phyloP scores from a whole-genome alignment of 345 rosid genomes.

The Dovyalis caffra region DNA sequence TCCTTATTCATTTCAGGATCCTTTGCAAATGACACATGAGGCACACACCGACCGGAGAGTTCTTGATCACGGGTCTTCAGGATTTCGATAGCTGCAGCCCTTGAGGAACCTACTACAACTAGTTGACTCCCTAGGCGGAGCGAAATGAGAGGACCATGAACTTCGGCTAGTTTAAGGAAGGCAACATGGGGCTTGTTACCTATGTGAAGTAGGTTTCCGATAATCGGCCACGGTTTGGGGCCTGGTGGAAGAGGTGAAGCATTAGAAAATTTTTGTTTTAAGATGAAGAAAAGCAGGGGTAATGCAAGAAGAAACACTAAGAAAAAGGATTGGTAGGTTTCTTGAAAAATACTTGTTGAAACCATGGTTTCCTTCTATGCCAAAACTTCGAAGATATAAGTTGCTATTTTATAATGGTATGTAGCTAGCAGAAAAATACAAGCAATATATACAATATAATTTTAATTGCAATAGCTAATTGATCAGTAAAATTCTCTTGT shows the following conservation, averaged over 20 bases:
- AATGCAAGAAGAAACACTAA: not conserved
- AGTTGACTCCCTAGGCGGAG: conserved; percentile 25
- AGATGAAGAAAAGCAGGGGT: not conserved
- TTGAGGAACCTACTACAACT: conserved; percentile 25
- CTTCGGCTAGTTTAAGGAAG: not conserved
- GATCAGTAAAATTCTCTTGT: too few species aligned
- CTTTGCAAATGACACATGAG: not conserved
- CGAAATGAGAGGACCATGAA: conserved; percentile 26
- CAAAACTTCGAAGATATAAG: too few species aligned
- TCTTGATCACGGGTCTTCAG: conserved; percentile 24
- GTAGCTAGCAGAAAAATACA: too few species aligned
- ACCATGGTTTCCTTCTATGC: not conserved
- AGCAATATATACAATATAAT: too few species aligned
- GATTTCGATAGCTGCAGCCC: conserved; percentile 22
- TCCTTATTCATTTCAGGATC: not conserved
- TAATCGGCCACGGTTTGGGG: conserved; percentile 27
- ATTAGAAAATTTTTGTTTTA: not conserved
- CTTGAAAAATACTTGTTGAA: too few species aligned
- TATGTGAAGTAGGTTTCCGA: conserved; percentile 19
- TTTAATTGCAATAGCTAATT: too few species aligned
- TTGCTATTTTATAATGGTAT: too few species aligned
- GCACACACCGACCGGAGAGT: conserved; percentile 20
- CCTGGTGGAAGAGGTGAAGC: conserved; percentile 24
- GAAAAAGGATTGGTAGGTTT: too few species aligned
- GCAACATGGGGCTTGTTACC: conserved; percentile 11